A percentile compares a stretch with the other conserved stretches of the same genome.
Evolutionary conservation across 306 rosid genomes (phyloP).

Genomic region (Pyrus betulifolia): DNA sequence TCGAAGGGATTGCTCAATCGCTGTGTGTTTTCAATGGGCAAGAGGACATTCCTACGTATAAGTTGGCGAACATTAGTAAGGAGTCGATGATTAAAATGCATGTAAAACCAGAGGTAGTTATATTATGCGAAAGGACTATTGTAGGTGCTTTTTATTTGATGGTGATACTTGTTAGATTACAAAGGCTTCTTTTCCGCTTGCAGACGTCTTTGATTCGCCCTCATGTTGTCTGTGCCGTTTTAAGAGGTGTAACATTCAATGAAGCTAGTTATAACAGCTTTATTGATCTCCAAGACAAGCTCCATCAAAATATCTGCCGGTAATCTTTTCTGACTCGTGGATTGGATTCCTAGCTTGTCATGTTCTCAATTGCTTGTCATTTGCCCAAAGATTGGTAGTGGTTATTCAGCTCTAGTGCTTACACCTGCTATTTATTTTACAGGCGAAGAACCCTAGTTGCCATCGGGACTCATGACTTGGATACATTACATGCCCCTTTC

Average conservation of each 20-base stretch:
- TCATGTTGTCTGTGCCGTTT: conserved; percentile 69
- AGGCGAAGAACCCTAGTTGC: conserved; percentile 96
- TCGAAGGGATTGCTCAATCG: conserved; percentile 87
- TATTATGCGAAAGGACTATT: background rate
- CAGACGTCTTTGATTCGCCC: conserved; percentile 79
- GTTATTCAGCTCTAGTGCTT: conserved; percentile 11
- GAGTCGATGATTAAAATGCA: conserved; percentile 67
- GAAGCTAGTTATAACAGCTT: conserved; percentile 80
- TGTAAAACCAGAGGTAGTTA: conserved; percentile 78
- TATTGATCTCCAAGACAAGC: conserved; percentile 94
- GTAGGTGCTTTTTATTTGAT: background rate
- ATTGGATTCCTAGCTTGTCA: background rate
- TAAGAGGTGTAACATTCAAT: conserved; percentile 70
- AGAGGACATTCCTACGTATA: conserved; percentile 57
- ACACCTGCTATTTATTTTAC: background rate
- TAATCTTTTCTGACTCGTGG: conserved; percentile 27
- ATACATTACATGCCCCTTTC: conserved; percentile 70
- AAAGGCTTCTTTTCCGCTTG: conserved; percentile 1
- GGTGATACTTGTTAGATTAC: conserved; percentile 3
- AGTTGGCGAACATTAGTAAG: conserved; percentile 45
- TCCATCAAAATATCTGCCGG: conserved; percentile 94
- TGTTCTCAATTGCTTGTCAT: background rate
- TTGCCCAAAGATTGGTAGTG: background rate
- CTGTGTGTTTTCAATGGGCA: conserved; percentile 52
- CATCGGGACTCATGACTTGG: conserved; percentile 96